phyloP scores from a whole-genome alignment of 495 filamentous ascomycete species.

The Coniosporium apollinis region DNA sequence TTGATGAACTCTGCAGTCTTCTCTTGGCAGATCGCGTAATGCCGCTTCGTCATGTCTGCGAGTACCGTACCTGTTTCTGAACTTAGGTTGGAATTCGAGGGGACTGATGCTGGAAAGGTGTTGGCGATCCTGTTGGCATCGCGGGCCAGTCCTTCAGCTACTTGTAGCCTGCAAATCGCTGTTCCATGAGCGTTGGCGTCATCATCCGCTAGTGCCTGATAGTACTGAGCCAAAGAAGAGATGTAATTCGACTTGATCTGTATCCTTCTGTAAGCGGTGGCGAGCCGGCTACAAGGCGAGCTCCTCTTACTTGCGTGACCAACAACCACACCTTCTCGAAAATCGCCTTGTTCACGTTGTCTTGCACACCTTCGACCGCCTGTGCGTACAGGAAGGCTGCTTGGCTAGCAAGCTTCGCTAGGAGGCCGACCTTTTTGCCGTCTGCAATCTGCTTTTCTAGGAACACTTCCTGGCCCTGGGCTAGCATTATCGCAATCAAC shows the following conservation, averaged over 20 bases:
- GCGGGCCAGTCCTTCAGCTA: conserved; percentile 57
- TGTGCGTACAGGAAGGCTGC: conserved; percentile 77
- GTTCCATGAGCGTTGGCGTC: conserved; percentile 76
- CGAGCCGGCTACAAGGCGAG: no score
- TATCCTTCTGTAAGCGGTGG: no score
- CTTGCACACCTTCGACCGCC: conserved; percentile 74
- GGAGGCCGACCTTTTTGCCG: conserved; percentile 77
- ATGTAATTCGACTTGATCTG: conserved; percentile 72
- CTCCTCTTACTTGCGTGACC: conserved; percentile 58
- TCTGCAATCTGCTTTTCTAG: conserved; percentile 91
- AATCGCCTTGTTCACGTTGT: conserved; percentile 77
- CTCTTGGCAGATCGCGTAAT: conserved; percentile 64
- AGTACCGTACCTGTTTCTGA: conserved; percentile 59
- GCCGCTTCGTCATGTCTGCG: conserved; percentile 67
- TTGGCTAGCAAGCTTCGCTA: conserved; percentile 87
- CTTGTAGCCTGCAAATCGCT: conserved; percentile 66
- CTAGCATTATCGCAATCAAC: conserved; percentile 79
- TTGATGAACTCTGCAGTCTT: conserved; percentile 59
- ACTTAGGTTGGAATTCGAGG: conserved; percentile 66
- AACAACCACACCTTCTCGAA: conserved; percentile 94
- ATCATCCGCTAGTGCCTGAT: conserved; percentile 80
- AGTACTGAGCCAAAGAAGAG: conserved; percentile 78
- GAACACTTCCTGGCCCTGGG: conserved; percentile 93
- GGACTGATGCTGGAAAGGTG: conserved; percentile 62
- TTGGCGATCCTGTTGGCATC: conserved; percentile 64